A percentile compares a stretch with the other conserved stretches of the same genome.
Conservation (phyloP, 805 yeast genomes). For the Candida broadrunensis region DNA sequence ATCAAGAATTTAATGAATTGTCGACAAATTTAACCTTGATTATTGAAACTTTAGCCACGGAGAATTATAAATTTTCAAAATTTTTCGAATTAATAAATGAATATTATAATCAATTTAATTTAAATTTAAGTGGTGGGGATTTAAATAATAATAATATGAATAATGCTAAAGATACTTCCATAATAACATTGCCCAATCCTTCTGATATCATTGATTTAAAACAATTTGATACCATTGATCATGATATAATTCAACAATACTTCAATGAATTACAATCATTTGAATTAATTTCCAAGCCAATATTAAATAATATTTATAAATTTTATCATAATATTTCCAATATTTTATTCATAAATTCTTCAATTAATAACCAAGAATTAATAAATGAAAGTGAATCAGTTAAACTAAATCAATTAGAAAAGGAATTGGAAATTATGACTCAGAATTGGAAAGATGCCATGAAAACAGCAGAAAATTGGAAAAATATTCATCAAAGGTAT, state of each 20-base stretch:
- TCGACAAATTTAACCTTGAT: conserved; percentile 19
- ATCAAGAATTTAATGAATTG: conserved; percentile 5
- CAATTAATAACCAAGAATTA: conserved; percentile 3
- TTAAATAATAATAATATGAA: not conserved
- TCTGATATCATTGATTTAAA: conserved; percentile 26
- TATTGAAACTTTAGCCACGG: conserved; percentile 32
- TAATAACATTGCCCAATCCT: conserved; percentile 24
- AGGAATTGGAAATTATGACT: conserved; percentile 30
- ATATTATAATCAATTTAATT: conserved; percentile 23
- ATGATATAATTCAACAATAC: conserved; percentile 11
- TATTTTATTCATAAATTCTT: conserved; percentile 4
- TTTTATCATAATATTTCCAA: conserved; percentile 29
- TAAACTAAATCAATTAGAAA: conserved; percentile 18
- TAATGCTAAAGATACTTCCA: conserved; percentile 8
- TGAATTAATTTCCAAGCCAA: conserved; percentile 31
- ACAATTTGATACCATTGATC: conserved; percentile 11
- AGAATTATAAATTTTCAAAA: conserved; percentile 33
- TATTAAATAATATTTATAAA: conserved; percentile 30
- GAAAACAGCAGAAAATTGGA: conserved; percentile 39
- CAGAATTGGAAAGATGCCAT: conserved; percentile 40
- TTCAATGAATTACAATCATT: conserved; percentile 35
- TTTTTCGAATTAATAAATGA: conserved; percentile 25
- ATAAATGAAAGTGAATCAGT: conserved; percentile 2
- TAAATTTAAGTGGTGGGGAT: not conserved
- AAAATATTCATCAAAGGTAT: conserved; percentile 9